These are phyloP conservation scores for Ophiocordyceps robertsii DNA, from an alignment of 2,329 filamentous ascomycete genomes.

Conservation along the genomic window DNA sequence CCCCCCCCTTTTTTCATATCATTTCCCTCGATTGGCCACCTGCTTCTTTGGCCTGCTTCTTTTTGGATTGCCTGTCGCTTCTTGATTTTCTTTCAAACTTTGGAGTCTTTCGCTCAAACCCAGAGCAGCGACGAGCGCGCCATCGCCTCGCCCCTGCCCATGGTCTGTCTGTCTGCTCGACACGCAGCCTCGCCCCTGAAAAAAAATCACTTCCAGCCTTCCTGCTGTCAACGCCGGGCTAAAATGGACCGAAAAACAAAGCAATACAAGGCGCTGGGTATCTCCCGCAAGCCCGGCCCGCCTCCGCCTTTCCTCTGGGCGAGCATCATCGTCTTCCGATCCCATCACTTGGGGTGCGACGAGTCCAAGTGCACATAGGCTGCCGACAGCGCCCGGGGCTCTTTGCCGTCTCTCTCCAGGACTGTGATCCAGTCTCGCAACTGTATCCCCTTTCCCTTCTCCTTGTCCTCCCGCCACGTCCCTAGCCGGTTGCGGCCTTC, in stretches of 20 bases:
- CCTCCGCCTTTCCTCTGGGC: slow-evolving; percentile 1
- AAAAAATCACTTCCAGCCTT: neutral
- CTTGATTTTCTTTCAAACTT: no score
- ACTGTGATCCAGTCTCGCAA: slow-evolving; percentile 70
- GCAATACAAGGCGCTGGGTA: slow-evolving; percentile 16
- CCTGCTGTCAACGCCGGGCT: slow-evolving; percentile 6
- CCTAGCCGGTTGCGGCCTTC: slow-evolving; percentile 53
- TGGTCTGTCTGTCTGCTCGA: neutral
- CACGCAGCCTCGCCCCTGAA: neutral
- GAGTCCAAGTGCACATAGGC: slow-evolving; percentile 40
- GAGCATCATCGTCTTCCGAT: neutral
- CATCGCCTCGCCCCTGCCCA: neutral
- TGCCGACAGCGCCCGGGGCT: slow-evolving; percentile 46
- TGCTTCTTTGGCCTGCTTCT: no score
- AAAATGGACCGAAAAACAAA: slow-evolving; percentile 9
- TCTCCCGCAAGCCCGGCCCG: slow-evolving; percentile 9
- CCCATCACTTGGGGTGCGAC: slow-evolving; percentile 26
- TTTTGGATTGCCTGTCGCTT: no score
- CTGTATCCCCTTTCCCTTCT: slow-evolving; percentile 68
- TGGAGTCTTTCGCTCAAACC: no score
- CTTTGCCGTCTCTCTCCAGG: slow-evolving; percentile 64
- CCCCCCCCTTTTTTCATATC: no score
- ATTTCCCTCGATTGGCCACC: no score
- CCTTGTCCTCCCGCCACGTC: slow-evolving; percentile 65
- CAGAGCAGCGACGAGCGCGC: neutral